A percentile compares a stretch with the other conserved stretches of the same genome.
phyloP scores from a whole-genome alignment of 345 rosid genomes.

The Salix brachista region DNA sequence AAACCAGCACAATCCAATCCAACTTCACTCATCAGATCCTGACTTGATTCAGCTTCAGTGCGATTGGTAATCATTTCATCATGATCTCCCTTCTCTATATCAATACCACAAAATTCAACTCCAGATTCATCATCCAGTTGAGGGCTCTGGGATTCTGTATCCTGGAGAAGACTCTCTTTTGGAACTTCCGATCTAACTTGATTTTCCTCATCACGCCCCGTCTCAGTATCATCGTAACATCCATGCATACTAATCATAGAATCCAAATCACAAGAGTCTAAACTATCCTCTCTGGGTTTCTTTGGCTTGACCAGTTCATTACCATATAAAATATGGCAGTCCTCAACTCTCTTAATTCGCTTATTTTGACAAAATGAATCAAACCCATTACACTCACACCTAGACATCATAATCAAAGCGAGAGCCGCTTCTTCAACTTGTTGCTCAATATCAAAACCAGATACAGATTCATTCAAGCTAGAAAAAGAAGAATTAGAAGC shows the following conservation, averaged over 20 bases:
- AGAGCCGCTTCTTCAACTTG: constrained; percentile 46
- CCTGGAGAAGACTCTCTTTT: background rate
- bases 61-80: constrained; percentile 2
- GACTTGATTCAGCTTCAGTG: constrained; percentile 14
- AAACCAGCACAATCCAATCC: constrained; percentile 17
- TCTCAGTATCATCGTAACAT: constrained; percentile 13
- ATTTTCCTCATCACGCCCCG: constrained; percentile 11
- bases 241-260: constrained; percentile 10
- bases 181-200: constrained; percentile 16
- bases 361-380: constrained; percentile 13
- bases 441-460: constrained; percentile 31
- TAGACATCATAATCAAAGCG: constrained; percentile 56
- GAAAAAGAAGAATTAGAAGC: constrained; percentile 38
- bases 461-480: constrained; percentile 39
- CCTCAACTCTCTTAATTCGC: constrained; percentile 3
- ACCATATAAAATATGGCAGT: constrained; percentile 2
- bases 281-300: constrained; percentile 17
- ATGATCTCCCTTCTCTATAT: constrained; percentile 6
- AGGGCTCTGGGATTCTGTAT: constrained; percentile 14
- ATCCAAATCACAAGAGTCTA: constrained; percentile 20
- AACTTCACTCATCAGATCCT: constrained; percentile 17
- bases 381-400: constrained; percentile 26
- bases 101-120: constrained; percentile 8
- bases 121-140: constrained; percentile 13
- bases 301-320: constrained; percentile 17